Conservation (phyloP, 2,329 filamentous ascomycete species). For the Ophiostoma angusticollis region DNA sequence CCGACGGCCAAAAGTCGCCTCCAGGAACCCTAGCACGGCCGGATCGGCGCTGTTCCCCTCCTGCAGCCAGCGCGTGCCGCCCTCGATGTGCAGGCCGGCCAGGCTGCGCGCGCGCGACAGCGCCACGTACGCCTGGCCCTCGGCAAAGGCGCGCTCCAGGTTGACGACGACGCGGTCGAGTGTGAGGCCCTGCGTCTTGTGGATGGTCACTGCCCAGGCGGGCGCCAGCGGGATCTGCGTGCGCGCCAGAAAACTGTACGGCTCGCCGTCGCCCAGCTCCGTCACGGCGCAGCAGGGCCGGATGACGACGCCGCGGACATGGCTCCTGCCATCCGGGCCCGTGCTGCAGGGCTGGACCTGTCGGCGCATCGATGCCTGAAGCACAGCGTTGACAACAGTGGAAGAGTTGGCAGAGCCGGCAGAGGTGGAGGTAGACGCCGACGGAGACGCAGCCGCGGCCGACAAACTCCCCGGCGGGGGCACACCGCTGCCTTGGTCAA, state of each 20-base stretch:
- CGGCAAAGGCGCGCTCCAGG: conserved; percentile 37
- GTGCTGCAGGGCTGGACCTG: too few relatives aligned
- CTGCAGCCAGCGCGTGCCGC: conserved; percentile 17
- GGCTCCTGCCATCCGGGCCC: too few relatives aligned
- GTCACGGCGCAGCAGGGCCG: conserved; percentile 35
- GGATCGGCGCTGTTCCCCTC: conserved; percentile 21
- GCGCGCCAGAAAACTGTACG: conserved; percentile 36
- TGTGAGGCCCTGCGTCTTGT: conserved; percentile 52
- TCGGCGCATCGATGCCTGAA: too few relatives aligned
- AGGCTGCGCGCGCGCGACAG: conserved; percentile 42
- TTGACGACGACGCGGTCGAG: conserved; percentile 45
- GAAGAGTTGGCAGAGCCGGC: too few relatives aligned
- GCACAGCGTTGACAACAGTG: too few relatives aligned
- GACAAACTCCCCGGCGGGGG: conserved; percentile 18
- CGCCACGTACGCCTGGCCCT: conserved; percentile 51
- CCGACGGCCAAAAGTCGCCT: conserved; percentile 2
- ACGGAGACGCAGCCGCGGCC: too few relatives aligned
- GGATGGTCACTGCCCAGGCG: conserved; percentile 51
- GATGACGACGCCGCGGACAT: too few relatives aligned
- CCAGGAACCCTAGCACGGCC: conserved; percentile 22
- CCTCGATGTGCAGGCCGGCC: conserved; percentile 32
- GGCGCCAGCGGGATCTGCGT: conserved; percentile 48
- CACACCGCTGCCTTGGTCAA: conserved; percentile 26
- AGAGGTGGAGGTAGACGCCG: too few relatives aligned
- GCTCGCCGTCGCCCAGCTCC: conserved; percentile 30